Evolutionary conservation across 805 yeast species (phyloP).

Genomic region (Pichia cephalocereana): DNA sequence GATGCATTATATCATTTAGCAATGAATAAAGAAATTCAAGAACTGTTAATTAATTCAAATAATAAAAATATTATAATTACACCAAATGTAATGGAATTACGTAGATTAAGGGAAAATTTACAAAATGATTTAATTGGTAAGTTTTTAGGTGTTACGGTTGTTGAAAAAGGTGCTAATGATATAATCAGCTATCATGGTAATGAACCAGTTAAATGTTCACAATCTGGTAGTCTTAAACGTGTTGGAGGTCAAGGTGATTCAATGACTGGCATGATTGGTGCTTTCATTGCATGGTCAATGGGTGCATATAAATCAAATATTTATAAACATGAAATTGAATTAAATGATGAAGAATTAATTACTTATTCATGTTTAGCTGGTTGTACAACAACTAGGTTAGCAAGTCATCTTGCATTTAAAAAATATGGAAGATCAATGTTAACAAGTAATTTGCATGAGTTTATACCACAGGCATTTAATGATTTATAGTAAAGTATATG

Average conservation of each 20-base stretch:
- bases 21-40: slow-evolving; percentile 37
- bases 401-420: slow-evolving; percentile 57
- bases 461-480: slow-evolving; percentile 53
- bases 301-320: slow-evolving; percentile 48
- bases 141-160: slow-evolving; percentile 33
- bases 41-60: slow-evolving; percentile 29
- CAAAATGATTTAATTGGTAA: neutral
- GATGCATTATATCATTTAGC: slow-evolving; percentile 72
- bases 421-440: slow-evolving; percentile 71
- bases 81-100: slow-evolving; percentile 84
- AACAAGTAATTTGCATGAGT: slow-evolving; percentile 69
- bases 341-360: slow-evolving; percentile 23
- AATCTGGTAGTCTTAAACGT: slow-evolving; percentile 63
- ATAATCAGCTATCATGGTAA: slow-evolving; percentile 43
- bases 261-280: slow-evolving; percentile 74
- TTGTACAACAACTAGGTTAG: slow-evolving; percentile 51
- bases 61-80: slow-evolving; percentile 63
- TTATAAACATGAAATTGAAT: slow-evolving; percentile 33
- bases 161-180: slow-evolving; percentile 70
- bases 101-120: slow-evolving; percentile 34
- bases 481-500: slow-evolving; percentile 10
- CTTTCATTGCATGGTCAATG: slow-evolving; percentile 71
- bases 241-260: slow-evolving; percentile 98
- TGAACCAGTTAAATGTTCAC: slow-evolving; percentile 31
- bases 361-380: slow-evolving; percentile 66